Percentiles rank a stretch among this genome's conserved stretches.
Evolutionary conservation across 768 basidiomycete genomes (phyloP).

Genomic region (Dioszegia aurantiaca): DNA sequence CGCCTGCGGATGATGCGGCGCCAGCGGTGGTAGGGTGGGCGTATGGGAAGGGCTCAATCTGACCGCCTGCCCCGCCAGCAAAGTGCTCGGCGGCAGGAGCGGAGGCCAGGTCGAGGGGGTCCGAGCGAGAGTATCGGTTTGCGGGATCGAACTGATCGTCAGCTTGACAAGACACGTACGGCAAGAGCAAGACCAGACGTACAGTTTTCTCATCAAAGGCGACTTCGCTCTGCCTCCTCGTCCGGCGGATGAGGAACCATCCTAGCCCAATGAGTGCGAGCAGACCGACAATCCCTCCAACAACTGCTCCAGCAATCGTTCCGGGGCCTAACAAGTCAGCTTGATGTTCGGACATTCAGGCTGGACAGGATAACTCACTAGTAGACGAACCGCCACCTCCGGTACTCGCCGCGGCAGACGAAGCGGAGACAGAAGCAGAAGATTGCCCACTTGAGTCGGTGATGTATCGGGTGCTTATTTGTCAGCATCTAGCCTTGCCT

Average conservation of each 20-base stretch:
- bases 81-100: slow-evolving; percentile 30
- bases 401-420: slow-evolving; percentile 6
- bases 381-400: not conserved
- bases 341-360: not conserved
- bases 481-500: slow-evolving; percentile 1
- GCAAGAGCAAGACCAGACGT: slow-evolving; percentile 9
- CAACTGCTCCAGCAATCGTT: slow-evolving; percentile 49
- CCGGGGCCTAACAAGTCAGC: slow-evolving; percentile 27
- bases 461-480: slow-evolving; percentile 1
- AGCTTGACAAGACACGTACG: no score
- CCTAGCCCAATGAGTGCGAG: slow-evolving; percentile 33
- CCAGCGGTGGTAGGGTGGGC: slow-evolving; percentile 1
- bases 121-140: slow-evolving; percentile 38
- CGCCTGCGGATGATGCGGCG: not conserved
- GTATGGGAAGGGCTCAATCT: slow-evolving; percentile 46
- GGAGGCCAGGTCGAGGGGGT: slow-evolving; percentile 43
- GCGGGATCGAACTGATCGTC: slow-evolving; percentile 37
- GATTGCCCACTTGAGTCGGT: slow-evolving; percentile 12
- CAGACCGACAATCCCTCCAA: slow-evolving; percentile 45
- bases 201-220: slow-evolving; percentile 49
- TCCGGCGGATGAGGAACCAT: slow-evolving; percentile 41
- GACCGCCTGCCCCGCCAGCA: slow-evolving; percentile 10
- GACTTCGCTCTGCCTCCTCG: slow-evolving; percentile 24
- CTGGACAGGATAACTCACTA: not conserved
- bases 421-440: slow-evolving; percentile 5